Evolutionary conservation across 2,329 filamentous ascomycete genomes (phyloP).

Genomic region (Xylaria sp.): DNA sequence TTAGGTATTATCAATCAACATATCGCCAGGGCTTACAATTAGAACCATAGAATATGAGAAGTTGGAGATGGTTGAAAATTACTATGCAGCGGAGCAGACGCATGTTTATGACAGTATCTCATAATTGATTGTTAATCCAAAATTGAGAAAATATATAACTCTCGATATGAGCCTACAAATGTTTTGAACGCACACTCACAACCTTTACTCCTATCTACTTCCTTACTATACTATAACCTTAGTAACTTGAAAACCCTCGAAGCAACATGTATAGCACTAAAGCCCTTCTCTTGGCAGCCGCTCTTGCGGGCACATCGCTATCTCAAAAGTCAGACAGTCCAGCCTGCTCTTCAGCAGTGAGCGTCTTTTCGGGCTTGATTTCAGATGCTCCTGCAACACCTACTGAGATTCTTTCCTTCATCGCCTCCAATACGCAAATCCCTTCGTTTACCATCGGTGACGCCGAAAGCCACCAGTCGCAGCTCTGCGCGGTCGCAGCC

Average conservation of each 20-base stretch:
- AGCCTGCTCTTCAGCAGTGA: conserved; percentile 17
- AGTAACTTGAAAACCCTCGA: conserved; percentile 5
- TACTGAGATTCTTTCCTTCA: conserved; percentile 14
- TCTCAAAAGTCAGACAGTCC: conserved; percentile 24
- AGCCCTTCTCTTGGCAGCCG: conserved; percentile 13
- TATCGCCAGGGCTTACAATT: neutral
- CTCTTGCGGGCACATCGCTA: conserved; percentile 20
- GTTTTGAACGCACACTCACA: conserved; percentile 8
- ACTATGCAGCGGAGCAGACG: too few species aligned
- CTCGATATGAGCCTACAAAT: neutral
- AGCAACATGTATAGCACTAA: conserved; percentile 26
- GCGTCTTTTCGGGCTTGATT: neutral
- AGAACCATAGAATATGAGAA: neutral
- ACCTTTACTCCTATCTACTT: conserved; percentile 4
- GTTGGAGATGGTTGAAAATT: neutral
- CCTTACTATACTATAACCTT: conserved; percentile 8
- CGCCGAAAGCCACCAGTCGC: conserved; percentile 11
- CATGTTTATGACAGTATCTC: neutral
- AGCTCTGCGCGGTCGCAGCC: conserved; percentile 18
- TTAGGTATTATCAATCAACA: neutral
- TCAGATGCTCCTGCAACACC: conserved; percentile 16
- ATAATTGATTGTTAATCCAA: neutral
- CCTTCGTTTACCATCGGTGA: neutral
- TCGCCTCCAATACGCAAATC: conserved; percentile 17
- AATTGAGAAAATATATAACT: neutral